Evolutionary conservation across 1,284 basidiomycete genomes (phyloP).

Genomic region (Cryptococcus sp.): DNA sequence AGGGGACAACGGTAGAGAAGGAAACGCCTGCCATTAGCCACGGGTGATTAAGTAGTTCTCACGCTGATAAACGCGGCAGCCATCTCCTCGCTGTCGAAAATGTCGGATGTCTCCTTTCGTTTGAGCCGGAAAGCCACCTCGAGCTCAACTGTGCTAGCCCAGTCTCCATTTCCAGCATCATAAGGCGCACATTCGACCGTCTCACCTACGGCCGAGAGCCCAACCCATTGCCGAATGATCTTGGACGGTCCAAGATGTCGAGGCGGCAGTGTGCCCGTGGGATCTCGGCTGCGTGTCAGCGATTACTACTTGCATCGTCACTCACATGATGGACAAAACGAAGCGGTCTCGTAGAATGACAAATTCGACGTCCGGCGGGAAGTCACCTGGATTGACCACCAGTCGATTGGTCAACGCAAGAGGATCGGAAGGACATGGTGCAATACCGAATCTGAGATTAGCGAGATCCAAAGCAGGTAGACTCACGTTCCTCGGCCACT

Average conservation of each 20-base stretch:
- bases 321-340: constrained; percentile 66
- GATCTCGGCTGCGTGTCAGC: constrained; percentile 58
- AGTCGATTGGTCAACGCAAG: constrained; percentile 76
- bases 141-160: constrained; percentile 69
- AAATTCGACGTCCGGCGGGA: constrained; percentile 60
- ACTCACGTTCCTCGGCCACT: constrained; percentile 33
- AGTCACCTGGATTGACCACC: constrained; percentile 70
- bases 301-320: constrained; percentile 2
- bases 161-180: constrained; percentile 58
- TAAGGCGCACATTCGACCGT: constrained; percentile 64
- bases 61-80: constrained; percentile 62
- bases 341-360: constrained; percentile 66
- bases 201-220: constrained; percentile 71
- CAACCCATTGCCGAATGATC: constrained; percentile 70
- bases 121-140: constrained; percentile 69
- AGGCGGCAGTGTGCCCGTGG: constrained; percentile 60
- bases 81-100: constrained; percentile 83
- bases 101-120: constrained; percentile 60
- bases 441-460: constrained; percentile 39
- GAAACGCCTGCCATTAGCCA: constrained; percentile 55
- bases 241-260: constrained; percentile 57
- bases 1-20: constrained; percentile 52
- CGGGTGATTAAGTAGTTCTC: constrained; percentile 8
- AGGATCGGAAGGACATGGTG: constrained; percentile 48
- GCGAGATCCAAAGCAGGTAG: neutral